Evolutionary conservation across 2,329 filamentous ascomycete genomes (phyloP), one percentile per base, ranked within the genome.

Genomic region (Ophiostoma australiae): DNA sequence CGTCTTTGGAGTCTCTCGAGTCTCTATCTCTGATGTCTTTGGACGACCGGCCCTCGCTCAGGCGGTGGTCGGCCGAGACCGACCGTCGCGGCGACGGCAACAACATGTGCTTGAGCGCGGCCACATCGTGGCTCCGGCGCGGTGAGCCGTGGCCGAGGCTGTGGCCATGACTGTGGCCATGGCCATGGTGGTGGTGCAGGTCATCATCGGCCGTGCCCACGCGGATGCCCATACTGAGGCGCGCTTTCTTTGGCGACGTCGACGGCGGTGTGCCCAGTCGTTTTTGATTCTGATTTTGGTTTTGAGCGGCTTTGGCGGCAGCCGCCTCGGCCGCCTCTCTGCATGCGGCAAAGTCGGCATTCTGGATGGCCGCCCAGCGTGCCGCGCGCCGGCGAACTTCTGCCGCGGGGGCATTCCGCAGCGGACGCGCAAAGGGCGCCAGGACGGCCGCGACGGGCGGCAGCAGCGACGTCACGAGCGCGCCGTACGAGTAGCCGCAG

Each of bases 401-500:
- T 17, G 88, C 85, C 0, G 88, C 85, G 4, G 88, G 80, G 0
- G 88, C 88, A 55, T 84, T 87, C n/a, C 78, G 76, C 3, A 80
- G 74, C 0, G 87, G 85, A 0, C 80, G 78, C 8, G 80, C 77
- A 75, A 95, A 93, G 0, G 85, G 80, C 1, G 83, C 78, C 33
- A 92, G 79, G 37, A 96, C 86, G 0, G 83, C 79, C 13, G 82
- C 78, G 48, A 90, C 80, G 0, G 88, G 83, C 0, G 93, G 92
- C 0, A 97, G 84, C 71, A 90, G 88, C 0, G 86, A 88, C 1
- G 92, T 89, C 55, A 98, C 87, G 77, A 97, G 86, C 4, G 93
- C 92, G 63, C 95, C 95, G 78, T 97, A 97, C 0, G 93, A 97
- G 78, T 97, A 97, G 15, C 94, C 94, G 1, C 86, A 90, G 7